Percentiles rank a stretch among this genome's conserved stretches.
These are phyloP conservation scores for Rhodamnia rubescens DNA, from an alignment of 345 rosid genomes.

Conservation along the genomic window DNA sequence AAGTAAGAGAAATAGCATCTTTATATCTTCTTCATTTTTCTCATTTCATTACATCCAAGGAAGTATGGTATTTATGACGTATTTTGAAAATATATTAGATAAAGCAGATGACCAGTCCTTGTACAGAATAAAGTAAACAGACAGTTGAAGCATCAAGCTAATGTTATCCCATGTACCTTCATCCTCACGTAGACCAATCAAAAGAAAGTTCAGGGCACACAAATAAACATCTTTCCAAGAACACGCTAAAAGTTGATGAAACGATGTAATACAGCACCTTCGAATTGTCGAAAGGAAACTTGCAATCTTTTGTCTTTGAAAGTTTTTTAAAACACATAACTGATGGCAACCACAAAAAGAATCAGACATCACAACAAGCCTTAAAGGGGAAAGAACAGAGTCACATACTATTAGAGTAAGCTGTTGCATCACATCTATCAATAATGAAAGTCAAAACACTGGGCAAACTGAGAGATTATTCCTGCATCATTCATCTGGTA, in stretches of 20 bases:
- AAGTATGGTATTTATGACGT: not conserved
- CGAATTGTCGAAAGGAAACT: not conserved
- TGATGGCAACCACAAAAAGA: not conserved
- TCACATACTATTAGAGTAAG: not conserved
- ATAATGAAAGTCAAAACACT: not conserved
- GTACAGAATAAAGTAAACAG: not conserved
- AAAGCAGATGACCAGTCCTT: not conserved
- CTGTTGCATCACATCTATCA: not conserved
- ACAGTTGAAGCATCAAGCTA: not conserved
- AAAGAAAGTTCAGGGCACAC: not conserved
- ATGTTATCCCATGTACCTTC: not conserved
- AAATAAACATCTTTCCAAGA: not conserved
- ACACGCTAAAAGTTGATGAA: not conserved
- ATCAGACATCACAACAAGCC: not conserved
- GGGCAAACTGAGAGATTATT: not conserved
- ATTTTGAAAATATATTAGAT: not conserved
- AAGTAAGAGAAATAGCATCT: not conserved
- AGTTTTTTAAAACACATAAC: not conserved
- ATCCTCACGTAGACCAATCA: not conserved
- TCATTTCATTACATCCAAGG: not conserved
- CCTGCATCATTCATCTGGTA: not conserved
- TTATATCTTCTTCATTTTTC: not conserved
- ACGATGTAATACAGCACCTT: not conserved
- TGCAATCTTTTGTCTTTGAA: not conserved
- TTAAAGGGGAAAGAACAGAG: not conserved